A percentile compares a stretch with the other conserved stretches of the same genome.
phyloP scores from a whole-genome alignment of 139 green algal genomes.

The Limnomonas spitsbergensis region DNA sequence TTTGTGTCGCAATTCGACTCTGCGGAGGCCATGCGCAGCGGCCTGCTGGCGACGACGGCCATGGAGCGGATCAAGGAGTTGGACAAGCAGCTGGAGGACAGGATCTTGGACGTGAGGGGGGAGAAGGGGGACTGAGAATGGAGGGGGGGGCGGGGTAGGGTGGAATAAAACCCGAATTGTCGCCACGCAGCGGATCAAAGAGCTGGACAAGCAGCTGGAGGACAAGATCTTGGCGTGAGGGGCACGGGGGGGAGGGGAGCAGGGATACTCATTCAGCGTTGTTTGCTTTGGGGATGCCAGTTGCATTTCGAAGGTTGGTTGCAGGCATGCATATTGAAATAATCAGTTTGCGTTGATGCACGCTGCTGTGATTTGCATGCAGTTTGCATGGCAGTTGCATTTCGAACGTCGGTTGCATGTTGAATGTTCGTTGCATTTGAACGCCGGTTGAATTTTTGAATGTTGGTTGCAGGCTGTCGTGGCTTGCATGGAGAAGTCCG shows the following conservation, averaged over 20 bases:
- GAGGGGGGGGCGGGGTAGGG: background rate
- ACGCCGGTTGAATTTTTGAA: too few species aligned
- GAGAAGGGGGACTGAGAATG: background rate
- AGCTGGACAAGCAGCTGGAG: slow-evolving; percentile 31
- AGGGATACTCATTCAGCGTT: too few species aligned
- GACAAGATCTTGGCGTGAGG: slow-evolving; percentile 32
- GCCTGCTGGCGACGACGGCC: slow-evolving; percentile 38
- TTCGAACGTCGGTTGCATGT: too few species aligned
- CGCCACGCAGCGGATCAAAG: slow-evolving; percentile 35
- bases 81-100: slow-evolving; percentile 36
- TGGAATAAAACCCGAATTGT: too few species aligned
- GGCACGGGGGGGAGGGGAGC: too few species aligned
- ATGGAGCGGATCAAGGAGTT: slow-evolving; percentile 40
- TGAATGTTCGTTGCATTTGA: too few species aligned
- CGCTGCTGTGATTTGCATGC: too few species aligned
- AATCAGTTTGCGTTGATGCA: too few species aligned
- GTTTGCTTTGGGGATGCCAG: too few species aligned
- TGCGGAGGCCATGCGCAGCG: slow-evolving; percentile 36
- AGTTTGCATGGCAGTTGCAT: too few species aligned
- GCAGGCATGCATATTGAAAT: too few species aligned
- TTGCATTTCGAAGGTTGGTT: too few species aligned
- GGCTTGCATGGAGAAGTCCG: background rate
- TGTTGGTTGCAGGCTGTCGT: background rate
- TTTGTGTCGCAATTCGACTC: slow-evolving; percentile 28
- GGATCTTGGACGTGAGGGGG: slow-evolving; percentile 24